These are phyloP conservation scores for Nicotiana attenuata DNA, from an alignment of 257 asterid species.

Conservation along the genomic window DNA sequence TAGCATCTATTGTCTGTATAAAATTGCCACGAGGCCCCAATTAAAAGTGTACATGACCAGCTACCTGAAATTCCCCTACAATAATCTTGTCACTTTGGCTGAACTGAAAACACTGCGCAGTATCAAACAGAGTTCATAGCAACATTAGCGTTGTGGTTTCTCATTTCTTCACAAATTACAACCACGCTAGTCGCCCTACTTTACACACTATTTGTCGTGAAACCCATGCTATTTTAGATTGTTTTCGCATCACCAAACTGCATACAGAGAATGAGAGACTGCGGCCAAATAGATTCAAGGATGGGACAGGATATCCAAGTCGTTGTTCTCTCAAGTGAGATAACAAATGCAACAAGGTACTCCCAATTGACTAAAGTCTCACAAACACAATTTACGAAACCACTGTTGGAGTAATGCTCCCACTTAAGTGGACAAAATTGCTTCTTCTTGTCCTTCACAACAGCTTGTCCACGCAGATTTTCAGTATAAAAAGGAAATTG, in stretches of 20 bases:
- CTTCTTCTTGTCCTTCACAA: conserved; percentile 21
- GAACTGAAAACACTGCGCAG: not conserved
- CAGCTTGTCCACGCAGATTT: conserved; percentile 18
- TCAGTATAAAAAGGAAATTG: conserved; percentile 25
- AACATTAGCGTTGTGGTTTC: not conserved
- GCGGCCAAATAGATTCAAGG: conserved; percentile 92
- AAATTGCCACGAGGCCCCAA: no score
- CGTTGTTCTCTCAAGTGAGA: conserved; percentile 65
- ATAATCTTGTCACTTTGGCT: no score
- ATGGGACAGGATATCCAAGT: conserved; percentile 79
- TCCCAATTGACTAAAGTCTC: conserved; percentile 39
- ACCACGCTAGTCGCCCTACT: not conserved
- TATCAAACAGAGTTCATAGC: not conserved
- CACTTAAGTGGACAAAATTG: conserved; percentile 40
- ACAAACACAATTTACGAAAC: conserved; percentile 19
- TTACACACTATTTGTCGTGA: no score
- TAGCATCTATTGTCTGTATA: no score
- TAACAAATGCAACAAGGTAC: conserved; percentile 55
- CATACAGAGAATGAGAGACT: conserved; percentile 91
- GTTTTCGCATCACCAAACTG: conserved; percentile 50
- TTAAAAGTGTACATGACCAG: no score
- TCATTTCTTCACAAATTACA: not conserved
- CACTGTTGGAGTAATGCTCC: conserved; percentile 33
- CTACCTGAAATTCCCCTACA: no score
- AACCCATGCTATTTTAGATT: conserved; percentile 14